phyloP scores from a whole-genome alignment of 257 asterid species.

The Ehretia macrophylla region DNA sequence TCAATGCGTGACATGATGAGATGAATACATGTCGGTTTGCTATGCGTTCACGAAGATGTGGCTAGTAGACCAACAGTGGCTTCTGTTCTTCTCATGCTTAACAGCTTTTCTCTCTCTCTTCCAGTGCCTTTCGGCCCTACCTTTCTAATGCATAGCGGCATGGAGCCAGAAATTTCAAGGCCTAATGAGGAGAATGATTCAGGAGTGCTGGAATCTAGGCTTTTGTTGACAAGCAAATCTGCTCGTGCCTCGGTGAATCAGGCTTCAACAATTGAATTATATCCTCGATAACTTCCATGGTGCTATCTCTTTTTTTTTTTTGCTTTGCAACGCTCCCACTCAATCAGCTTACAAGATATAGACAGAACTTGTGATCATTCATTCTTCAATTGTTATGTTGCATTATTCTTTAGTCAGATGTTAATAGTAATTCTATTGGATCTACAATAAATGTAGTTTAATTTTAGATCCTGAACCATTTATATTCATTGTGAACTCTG shows the following conservation, averaged over 20 bases:
- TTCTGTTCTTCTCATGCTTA: conserved; percentile 24
- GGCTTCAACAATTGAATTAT: background rate
- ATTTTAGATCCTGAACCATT: too few species aligned
- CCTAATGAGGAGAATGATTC: background rate
- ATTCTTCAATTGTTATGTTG: too few species aligned
- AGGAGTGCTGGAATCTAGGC: background rate
- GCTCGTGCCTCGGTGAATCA: background rate
- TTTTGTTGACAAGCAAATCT: background rate
- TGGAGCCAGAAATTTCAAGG: background rate
- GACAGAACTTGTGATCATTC: too few species aligned
- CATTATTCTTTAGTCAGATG: too few species aligned
- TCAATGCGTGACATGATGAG: conserved; percentile 9
- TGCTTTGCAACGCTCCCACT: too few species aligned
- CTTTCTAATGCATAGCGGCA: background rate
- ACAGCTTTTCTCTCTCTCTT: conserved; percentile 10
- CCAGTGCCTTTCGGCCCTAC: conserved; percentile 21
- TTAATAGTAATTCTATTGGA: too few species aligned
- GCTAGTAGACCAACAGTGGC: conserved; percentile 29
- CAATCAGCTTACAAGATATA: too few species aligned
- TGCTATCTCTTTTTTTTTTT: too few species aligned
- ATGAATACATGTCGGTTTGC: conserved; percentile 23
- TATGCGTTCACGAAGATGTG: conserved; percentile 23
- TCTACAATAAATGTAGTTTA: too few species aligned
- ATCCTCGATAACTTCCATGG: conserved; percentile 2
- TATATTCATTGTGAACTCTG: too few species aligned